A percentile compares a stretch with the other conserved stretches of the same genome.
phyloP scores from a whole-genome alignment of 2,329 filamentous ascomycete species.

The Colletotrichum sp. region DNA sequence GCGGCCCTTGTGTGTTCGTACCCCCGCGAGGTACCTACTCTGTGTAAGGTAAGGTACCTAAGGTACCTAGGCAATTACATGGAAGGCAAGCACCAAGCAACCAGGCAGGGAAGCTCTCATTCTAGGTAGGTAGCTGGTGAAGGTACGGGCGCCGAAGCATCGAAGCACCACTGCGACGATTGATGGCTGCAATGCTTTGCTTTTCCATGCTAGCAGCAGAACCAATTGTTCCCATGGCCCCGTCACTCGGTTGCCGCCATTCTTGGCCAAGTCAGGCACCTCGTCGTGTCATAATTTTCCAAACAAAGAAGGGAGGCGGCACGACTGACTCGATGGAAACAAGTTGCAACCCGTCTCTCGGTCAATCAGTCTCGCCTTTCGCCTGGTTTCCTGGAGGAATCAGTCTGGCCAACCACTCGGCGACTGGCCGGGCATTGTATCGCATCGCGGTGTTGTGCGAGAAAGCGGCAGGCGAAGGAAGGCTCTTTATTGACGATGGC shows the following conservation, averaged over 20 bases:
- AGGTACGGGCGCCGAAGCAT: neutral
- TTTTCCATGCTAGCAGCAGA: neutral
- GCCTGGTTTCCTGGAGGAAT: neutral
- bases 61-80: neutral
- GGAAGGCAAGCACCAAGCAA: neutral
- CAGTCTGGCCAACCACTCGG: neutral
- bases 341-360: slow-evolving; percentile 9
- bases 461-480: neutral
- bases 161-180: neutral
- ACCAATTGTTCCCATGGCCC: neutral
- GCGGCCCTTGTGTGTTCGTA: neutral
- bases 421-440: neutral
- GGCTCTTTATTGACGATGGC: neutral
- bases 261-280: slow-evolving; percentile 16
- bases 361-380: slow-evolving; percentile 11
- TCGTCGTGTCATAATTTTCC: slow-evolving; percentile 8
- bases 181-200: neutral
- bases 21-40: neutral
- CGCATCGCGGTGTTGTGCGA: neutral
- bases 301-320: slow-evolving; percentile 15
- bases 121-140: neutral
- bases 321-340: slow-evolving; percentile 18
- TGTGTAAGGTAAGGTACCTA: neutral
- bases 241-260: neutral
- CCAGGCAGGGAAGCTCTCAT: neutral